Evolutionary conservation across 2,329 filamentous ascomycete genomes (phyloP).

Genomic region (Pyrenochaeta sp.): DNA sequence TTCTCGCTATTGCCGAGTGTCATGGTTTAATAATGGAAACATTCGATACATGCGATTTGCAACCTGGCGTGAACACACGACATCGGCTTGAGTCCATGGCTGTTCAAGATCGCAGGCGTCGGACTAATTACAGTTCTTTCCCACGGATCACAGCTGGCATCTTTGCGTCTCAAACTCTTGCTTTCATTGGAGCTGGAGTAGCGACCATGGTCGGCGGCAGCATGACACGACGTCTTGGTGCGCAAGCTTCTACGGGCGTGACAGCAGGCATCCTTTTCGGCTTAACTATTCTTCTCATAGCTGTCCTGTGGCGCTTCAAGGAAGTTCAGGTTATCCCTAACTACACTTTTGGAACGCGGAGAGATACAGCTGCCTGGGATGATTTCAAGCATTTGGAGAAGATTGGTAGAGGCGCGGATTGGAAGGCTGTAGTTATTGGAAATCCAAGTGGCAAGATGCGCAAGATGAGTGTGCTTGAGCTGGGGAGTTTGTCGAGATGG

Average conservation of each 20-base stretch:
- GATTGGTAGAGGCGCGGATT: constrained; percentile 59
- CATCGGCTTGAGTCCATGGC: constrained; percentile 58
- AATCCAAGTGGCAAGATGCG: constrained; percentile 74
- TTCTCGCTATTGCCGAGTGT: constrained; percentile 78
- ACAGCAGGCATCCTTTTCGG: constrained; percentile 72
- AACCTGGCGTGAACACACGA: constrained; percentile 70
- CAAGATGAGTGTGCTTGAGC: constrained; percentile 75
- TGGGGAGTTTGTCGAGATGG: constrained; percentile 74
- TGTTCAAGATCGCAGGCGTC: constrained; percentile 54
- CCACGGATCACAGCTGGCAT: constrained; percentile 77
- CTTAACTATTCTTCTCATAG: constrained; percentile 69
- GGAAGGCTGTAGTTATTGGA: constrained; percentile 75
- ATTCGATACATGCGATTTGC: constrained; percentile 81
- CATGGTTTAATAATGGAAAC: constrained; percentile 81
- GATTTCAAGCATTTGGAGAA: constrained; percentile 51
- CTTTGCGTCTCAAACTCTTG: constrained; percentile 73
- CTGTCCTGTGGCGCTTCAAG: constrained; percentile 70
- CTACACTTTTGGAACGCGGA: constrained; percentile 55
- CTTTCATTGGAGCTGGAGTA: constrained; percentile 73
- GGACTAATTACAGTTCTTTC: constrained; percentile 79
- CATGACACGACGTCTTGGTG: constrained; percentile 71
- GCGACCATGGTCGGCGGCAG: constrained; percentile 74
- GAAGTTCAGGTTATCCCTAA: constrained; percentile 74
- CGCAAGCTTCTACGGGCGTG: constrained; percentile 72
- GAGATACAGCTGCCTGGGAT: constrained; percentile 42